phyloP scores from a whole-genome alignment of 2,329 filamentous ascomycete genomes.

The Diaporthe aspalathi region DNA sequence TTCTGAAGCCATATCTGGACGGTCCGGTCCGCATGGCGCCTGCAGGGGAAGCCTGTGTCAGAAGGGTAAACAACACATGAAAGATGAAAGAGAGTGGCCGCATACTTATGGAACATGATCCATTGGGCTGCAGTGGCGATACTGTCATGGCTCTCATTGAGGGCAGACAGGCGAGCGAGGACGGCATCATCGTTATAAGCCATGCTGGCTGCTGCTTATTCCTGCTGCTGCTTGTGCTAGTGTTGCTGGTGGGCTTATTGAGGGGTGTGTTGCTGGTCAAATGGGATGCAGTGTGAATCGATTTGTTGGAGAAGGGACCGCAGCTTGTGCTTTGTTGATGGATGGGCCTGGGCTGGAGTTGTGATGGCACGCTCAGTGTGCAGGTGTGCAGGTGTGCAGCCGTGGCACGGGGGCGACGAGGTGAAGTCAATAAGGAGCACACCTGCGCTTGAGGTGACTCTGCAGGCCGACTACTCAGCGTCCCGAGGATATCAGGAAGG shows the following conservation, averaged over 20 bases:
- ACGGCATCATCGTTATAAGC: conserved; percentile 97
- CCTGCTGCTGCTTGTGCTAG: neutral
- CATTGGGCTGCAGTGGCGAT: conserved; percentile 97
- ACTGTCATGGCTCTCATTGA: conserved; percentile 98
- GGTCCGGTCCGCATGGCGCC: conserved; percentile 91
- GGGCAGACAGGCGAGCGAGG: conserved; percentile 90
- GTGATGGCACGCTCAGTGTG: conserved; percentile 13
- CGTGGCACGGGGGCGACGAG: conserved; percentile 5
- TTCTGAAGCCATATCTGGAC: conserved; percentile 92
- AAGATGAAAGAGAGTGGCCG: conserved; percentile 34
- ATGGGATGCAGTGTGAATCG: neutral
- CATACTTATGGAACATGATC: conserved; percentile 98
- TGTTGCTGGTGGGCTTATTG: conserved; percentile 19
- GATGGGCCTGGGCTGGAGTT: neutral
- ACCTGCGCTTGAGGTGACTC: conserved; percentile 16
- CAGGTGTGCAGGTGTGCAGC: conserved; percentile 7
- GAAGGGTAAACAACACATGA: conserved; percentile 20
- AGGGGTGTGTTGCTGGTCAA: neutral
- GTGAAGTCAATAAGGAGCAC: conserved; percentile 18
- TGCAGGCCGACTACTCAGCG: conserved; percentile 27
- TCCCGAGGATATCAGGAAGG: conserved; percentile 14
- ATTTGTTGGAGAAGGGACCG: neutral
- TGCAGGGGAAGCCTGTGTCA: conserved; percentile 51
- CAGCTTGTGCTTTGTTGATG: neutral
- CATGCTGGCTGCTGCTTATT: conserved; percentile 65